Evolutionary conservation across 495 filamentous ascomycete genomes (phyloP).

Genomic region (Hypoxylon fuscum): DNA sequence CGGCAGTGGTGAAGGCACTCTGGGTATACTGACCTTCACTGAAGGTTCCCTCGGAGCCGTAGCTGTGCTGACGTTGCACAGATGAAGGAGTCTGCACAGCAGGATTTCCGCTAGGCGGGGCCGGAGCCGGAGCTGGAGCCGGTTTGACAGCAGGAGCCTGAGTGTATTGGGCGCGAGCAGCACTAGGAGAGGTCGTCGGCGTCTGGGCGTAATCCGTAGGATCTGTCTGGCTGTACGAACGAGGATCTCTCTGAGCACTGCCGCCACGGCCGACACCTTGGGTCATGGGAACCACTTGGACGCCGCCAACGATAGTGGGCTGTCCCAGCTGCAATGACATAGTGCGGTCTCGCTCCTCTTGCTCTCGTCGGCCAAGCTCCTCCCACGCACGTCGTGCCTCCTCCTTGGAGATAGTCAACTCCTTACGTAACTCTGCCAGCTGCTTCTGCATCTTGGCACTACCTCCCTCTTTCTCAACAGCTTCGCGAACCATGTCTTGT

Average conservation of each 20-base stretch:
- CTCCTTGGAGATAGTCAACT: slow-evolving; percentile 93
- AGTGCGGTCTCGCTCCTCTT: slow-evolving; percentile 94
- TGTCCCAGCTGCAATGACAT: slow-evolving; percentile 84
- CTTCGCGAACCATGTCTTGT: slow-evolving; percentile 68
- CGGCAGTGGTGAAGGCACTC: slow-evolving; percentile 39
- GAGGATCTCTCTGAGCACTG: slow-evolving; percentile 56
- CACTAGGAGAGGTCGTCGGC: slow-evolving; percentile 43
- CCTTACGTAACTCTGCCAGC: slow-evolving; percentile 84
- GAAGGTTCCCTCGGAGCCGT: slow-evolving; percentile 61
- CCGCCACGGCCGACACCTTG: slow-evolving; percentile 76
- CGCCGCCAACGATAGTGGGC: slow-evolving; percentile 87
- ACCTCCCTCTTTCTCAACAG: slow-evolving; percentile 71
- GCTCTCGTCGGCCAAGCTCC: slow-evolving; percentile 91
- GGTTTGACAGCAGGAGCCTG: slow-evolving; percentile 52
- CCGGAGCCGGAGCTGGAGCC: slow-evolving; percentile 37
- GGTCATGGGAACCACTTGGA: slow-evolving; percentile 96
- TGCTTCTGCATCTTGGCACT: slow-evolving; percentile 75
- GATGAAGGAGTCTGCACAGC: slow-evolving; percentile 41
- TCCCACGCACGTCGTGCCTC: slow-evolving; percentile 97
- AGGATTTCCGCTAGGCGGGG: slow-evolving; percentile 32
- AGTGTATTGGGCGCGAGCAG: slow-evolving; percentile 45
- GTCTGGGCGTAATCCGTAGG: slow-evolving; percentile 50
- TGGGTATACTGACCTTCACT: slow-evolving; percentile 68
- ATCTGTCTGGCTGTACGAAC: slow-evolving; percentile 51
- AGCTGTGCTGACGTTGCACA: slow-evolving; percentile 49